phyloP scores from a whole-genome alignment of 805 yeast genomes.

The Saccharomyces eubayanus region DNA sequence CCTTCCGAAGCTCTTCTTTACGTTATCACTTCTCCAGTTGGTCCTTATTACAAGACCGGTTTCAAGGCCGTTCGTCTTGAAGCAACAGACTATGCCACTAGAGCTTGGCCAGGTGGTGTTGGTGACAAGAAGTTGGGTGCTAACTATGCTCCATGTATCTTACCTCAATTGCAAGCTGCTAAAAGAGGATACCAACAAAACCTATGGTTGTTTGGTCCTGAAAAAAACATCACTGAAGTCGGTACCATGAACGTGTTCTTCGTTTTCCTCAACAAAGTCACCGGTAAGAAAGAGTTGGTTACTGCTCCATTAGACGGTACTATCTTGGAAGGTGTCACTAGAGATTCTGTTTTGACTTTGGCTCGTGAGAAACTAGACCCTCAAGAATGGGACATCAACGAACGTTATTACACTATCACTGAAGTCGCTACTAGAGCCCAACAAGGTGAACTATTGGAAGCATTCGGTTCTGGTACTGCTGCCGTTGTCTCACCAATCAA shows the following conservation, averaged over 20 bases:
- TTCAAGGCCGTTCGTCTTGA: conserved; percentile 91
- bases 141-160: conserved; percentile 91
- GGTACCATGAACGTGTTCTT: conserved; percentile 96
- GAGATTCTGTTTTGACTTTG: conserved; percentile 75
- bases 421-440: conserved; percentile 74
- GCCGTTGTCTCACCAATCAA: conserved; percentile 93
- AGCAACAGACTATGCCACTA: conserved; percentile 91
- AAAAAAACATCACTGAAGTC: conserved; percentile 83
- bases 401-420: conserved; percentile 72
- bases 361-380: conserved; percentile 69
- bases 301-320: conserved; percentile 98
- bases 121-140: conserved; percentile 97
- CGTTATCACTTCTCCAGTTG: conserved; percentile 92
- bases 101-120: conserved; percentile 99
- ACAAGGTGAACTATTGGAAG: conserved; percentile 82
- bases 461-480: conserved; percentile 96
- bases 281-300: conserved; percentile 83
- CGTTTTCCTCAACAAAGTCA: conserved; percentile 63
- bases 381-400: conserved; percentile 73
- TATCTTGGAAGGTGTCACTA: conserved; percentile 91
- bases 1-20: conserved; percentile 77
- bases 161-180: conserved; percentile 88
- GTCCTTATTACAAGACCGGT: conserved; percentile 91
- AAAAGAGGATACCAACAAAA: conserved; percentile 89
- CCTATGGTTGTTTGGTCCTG: conserved; percentile 91